Evolutionary conservation across 768 basidiomycete genomes (phyloP).

Genomic region (Leucosporidium scottii): DNA sequence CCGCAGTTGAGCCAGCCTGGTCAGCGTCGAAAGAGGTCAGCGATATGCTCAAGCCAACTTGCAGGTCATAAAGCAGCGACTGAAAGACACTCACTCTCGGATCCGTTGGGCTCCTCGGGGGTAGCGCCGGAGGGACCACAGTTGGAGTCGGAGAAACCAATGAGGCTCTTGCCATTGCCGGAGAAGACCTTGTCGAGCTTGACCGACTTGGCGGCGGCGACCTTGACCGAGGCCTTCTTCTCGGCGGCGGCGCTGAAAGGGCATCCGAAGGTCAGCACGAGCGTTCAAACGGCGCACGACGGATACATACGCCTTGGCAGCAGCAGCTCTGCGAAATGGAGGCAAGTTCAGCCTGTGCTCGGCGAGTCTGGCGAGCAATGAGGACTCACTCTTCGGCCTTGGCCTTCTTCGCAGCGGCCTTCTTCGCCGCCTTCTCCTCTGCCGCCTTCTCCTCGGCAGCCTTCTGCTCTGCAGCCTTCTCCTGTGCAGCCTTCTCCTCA

Average conservation of each 20-base stretch:
- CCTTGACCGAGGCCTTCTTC: background rate
- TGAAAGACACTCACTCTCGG: background rate
- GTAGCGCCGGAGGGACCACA: constrained; percentile 20
- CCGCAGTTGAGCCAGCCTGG: constrained; percentile 29
- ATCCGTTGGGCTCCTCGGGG: constrained; percentile 24
- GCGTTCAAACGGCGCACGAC: background rate
- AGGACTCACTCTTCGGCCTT: background rate
- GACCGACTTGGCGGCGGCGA: background rate
- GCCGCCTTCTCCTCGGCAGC: background rate
- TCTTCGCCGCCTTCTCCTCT: background rate
- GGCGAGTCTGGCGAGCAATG: background rate
- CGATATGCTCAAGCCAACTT: too few relatives aligned
- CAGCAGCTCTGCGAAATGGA: background rate
- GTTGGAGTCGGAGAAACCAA: constrained; percentile 21
- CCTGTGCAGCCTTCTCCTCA: background rate
- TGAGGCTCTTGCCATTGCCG: constrained; percentile 6
- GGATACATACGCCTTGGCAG: background rate
- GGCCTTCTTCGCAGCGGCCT: constrained; percentile 4
- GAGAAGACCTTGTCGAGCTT: too few relatives aligned
- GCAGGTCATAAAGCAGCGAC: too few relatives aligned
- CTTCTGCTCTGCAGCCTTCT: background rate
- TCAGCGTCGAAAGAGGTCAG: too few relatives aligned
- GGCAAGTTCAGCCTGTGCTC: background rate
- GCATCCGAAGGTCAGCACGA: background rate
- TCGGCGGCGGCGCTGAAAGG: background rate